Evolutionary conservation across 208 protist genomes (phyloP).

Genomic region (Acanthamoeba royreba): DNA sequence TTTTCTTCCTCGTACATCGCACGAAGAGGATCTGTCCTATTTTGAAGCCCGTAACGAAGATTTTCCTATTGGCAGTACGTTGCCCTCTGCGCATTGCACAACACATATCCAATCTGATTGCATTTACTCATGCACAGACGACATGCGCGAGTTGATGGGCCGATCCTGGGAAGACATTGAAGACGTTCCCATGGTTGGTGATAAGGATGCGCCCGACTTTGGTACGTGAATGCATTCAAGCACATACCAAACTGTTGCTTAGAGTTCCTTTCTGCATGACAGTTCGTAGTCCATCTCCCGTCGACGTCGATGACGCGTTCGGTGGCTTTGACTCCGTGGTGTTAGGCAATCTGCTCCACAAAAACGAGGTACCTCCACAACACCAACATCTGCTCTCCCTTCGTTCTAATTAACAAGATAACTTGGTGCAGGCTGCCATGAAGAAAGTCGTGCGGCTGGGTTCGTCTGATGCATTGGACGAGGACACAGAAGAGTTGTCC

Average conservation of each 20-base stretch:
- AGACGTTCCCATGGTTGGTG: not conserved
- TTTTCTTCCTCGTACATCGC: not conserved
- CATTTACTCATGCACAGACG: not conserved
- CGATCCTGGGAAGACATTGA: not conserved
- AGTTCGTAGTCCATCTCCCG: not conserved
- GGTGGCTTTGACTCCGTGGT: not conserved
- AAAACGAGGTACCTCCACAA: not conserved
- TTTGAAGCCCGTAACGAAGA: constrained; percentile 17
- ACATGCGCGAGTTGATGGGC: not conserved
- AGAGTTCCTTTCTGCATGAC: not conserved
- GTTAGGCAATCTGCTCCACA: not conserved
- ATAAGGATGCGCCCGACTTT: not conserved
- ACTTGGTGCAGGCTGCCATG: not conserved
- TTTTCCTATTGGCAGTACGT: not conserved
- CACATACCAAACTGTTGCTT: not conserved
- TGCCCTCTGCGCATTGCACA: not conserved
- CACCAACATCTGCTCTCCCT: no score
- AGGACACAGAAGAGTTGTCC: not conserved
- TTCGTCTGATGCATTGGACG: not conserved
- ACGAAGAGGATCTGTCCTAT: not conserved
- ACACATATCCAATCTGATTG: not conserved
- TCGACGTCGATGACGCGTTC: not conserved
- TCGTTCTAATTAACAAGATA: no score
- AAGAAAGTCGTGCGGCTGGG: not conserved
- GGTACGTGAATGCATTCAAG: not conserved